phyloP scores from a whole-genome alignment of 305 asterid species.

The Ruellia speciosa region DNA sequence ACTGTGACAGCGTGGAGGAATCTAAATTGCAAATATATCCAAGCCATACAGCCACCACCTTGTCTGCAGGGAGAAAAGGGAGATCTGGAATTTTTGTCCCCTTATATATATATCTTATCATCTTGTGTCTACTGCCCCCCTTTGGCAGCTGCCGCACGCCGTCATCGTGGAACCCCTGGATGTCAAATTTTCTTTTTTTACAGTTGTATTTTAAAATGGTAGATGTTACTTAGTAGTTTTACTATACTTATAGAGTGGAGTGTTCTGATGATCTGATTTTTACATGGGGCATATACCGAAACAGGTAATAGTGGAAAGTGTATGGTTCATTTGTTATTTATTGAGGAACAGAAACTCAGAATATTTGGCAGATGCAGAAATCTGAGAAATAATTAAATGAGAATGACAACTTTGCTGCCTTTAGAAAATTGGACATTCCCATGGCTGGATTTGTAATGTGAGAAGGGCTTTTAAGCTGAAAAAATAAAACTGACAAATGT shows the following conservation, averaged over 20 bases:
- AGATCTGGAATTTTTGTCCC: conserved; percentile 12
- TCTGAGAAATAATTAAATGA: conserved; percentile 8
- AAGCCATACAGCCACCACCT: conserved; percentile 21
- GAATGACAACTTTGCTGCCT: not conserved
- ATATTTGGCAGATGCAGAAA: conserved; percentile 4
- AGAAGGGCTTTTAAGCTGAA: no score
- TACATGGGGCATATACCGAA: not conserved
- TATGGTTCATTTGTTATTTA: conserved; percentile 50
- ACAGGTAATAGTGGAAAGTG: conserved; percentile 26
- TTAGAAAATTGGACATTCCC: not conserved
- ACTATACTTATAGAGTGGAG: conserved; percentile 38
- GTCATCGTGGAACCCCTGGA: not conserved
- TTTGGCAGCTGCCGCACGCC: not conserved
- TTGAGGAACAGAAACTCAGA: conserved; percentile 26
- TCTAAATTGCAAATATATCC: conserved; percentile 35
- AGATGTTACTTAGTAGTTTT: conserved; percentile 27
- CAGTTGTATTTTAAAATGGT: conserved; percentile 30
- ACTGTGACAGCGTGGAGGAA: conserved; percentile 38
- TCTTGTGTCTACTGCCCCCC: not conserved
- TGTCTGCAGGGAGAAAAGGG: conserved; percentile 25
- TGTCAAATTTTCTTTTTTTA: not conserved
- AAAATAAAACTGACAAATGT: no score
- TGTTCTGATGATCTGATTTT: not conserved
- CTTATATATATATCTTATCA: not conserved
- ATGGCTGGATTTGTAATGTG: no score